Evolutionary conservation across 2,329 filamentous ascomycete species (phyloP), one percentile per base, ranked within the genome.

Genomic region (Diplodia sapinea): DNA sequence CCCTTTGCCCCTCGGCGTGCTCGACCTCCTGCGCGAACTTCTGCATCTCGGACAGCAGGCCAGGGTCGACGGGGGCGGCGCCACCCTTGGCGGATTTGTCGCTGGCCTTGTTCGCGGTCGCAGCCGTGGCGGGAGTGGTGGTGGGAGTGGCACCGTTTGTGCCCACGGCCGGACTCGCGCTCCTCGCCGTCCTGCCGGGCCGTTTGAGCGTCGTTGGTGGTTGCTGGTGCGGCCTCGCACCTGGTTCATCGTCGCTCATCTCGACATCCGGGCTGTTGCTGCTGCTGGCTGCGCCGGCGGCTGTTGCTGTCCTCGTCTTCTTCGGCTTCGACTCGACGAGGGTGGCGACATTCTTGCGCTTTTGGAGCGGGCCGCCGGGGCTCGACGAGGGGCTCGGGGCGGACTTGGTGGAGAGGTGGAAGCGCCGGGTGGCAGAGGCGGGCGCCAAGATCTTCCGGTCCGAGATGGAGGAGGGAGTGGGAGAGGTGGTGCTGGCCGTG

Each of bases 11-110:
- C 52, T 72, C 68, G 3, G 70, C 68, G 15, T 73, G 71, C 4
- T 76, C 76, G 36, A 79, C 73, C 51, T 76, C 72, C 56, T 74
- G 65, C 4, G 77, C 73, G 36, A 79, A 74, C 15, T 75, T 70
- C 64, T 79, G 74, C 1, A 79, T 74, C 43, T 75, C 69, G 55
- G 72, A 73, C 6, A 79, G 68, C 49, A 77, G 69, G 12, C 76
- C 72, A 1, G 49, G 57, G 29, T 68, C 66, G 29, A 64, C 50
- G 31, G 74, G 73, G 1, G 74, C 72, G 31, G 52, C 13, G 8
- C 23, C 23, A 26, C 17, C 23, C 54, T 51, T 51, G 52, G 12
- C n/a, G 26, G 15, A 20, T 9, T 23, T n/a, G 2, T 26, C 3
- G 13, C 6, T 6, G 15, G 17, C 4, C n/a, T 38, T n/a, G 51